Conservation (phyloP, 2,329 filamentous ascomycete species). For the Pseudophaeomoniella oleicola region DNA sequence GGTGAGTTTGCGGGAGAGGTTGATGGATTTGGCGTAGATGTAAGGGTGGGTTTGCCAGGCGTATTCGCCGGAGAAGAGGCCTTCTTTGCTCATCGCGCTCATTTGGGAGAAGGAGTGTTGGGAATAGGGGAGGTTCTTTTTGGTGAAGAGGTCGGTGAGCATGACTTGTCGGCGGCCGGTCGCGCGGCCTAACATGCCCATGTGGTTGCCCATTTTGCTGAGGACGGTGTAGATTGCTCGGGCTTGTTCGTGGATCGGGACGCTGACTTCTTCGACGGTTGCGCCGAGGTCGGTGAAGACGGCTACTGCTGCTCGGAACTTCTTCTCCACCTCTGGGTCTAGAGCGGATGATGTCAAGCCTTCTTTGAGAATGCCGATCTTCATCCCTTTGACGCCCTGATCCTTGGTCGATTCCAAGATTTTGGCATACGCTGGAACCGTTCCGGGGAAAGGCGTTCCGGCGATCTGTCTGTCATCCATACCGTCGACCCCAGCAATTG, state of each 20-base stretch:
- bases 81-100: slow-evolving; percentile 33
- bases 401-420: slow-evolving; percentile 4
- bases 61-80: slow-evolving; percentile 25
- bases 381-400: slow-evolving; percentile 16
- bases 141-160: slow-evolving; percentile 28
- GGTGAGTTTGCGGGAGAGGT: slow-evolving; percentile 22
- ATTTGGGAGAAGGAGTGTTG: slow-evolving; percentile 35
- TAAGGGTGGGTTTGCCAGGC: slow-evolving; percentile 22
- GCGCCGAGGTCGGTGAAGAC: slow-evolving; percentile 33
- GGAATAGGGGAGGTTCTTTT: slow-evolving; percentile 10
- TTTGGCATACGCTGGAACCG: slow-evolving; percentile 2
- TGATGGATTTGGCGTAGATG: slow-evolving; percentile 26
- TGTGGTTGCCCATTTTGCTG: slow-evolving; percentile 16
- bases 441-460: slow-evolving; percentile 1
- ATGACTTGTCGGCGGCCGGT: slow-evolving; percentile 33
- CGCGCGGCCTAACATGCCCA: slow-evolving; percentile 24
- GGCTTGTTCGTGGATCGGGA: slow-evolving; percentile 21
- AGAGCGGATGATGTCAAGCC: slow-evolving; percentile 26
- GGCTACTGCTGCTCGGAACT: slow-evolving; percentile 27
- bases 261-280: slow-evolving; percentile 32
- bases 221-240: slow-evolving; percentile 8
- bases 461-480: slow-evolving; percentile 27
- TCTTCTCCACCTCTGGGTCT: slow-evolving; percentile 23
- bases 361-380: slow-evolving; percentile 30
- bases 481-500: slow-evolving; percentile 29